These are phyloP conservation scores for Penicillium sp. DNA, from an alignment of 2,329 filamentous ascomycete species.

Conservation along the genomic window DNA sequence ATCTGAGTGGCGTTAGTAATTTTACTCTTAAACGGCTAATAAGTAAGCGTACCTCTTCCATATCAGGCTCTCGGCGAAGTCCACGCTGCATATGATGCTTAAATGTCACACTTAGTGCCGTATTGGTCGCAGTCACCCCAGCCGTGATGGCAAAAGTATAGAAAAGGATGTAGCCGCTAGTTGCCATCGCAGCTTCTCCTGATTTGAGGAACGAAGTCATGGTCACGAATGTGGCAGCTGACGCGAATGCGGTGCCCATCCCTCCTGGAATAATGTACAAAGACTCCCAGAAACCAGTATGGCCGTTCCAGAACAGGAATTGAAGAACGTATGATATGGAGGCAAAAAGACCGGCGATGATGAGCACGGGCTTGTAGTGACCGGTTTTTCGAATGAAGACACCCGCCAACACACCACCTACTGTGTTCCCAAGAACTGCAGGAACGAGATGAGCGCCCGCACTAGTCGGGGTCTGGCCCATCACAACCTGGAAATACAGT, in stretches of 20 bases:
- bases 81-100: slow-evolving; percentile 26
- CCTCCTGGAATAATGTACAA: slow-evolving; percentile 59
- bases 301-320: slow-evolving; percentile 55
- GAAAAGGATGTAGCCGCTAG: slow-evolving; percentile 46
- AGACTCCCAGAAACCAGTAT: slow-evolving; percentile 54
- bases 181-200: slow-evolving; percentile 48
- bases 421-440: slow-evolving; percentile 63
- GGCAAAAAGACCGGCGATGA: slow-evolving; percentile 49
- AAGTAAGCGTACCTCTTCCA: slow-evolving; percentile 12
- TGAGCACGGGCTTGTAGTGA: slow-evolving; percentile 54
- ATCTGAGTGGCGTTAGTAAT: slow-evolving; percentile 30
- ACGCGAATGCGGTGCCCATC: slow-evolving; percentile 48
- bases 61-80: slow-evolving; percentile 18
- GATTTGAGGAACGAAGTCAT: slow-evolving; percentile 46
- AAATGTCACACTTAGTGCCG: slow-evolving; percentile 35
- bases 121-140: slow-evolving; percentile 37
- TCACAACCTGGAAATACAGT: slow-evolving; percentile 65
- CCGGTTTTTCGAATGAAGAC: slow-evolving; percentile 56
- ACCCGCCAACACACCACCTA: slow-evolving; percentile 59
- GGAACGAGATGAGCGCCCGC: slow-evolving; percentile 63
- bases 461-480: slow-evolving; percentile 53
- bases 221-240: slow-evolving; percentile 47
- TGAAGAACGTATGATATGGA: slow-evolving; percentile 52
- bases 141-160: slow-evolving; percentile 41
- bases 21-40: slow-evolving; percentile 10